Percentiles rank a stretch among this genome's conserved stretches.
Evolutionary conservation across 768 basidiomycete genomes (phyloP).

Genomic region (Rhodocollybia butyracea): DNA sequence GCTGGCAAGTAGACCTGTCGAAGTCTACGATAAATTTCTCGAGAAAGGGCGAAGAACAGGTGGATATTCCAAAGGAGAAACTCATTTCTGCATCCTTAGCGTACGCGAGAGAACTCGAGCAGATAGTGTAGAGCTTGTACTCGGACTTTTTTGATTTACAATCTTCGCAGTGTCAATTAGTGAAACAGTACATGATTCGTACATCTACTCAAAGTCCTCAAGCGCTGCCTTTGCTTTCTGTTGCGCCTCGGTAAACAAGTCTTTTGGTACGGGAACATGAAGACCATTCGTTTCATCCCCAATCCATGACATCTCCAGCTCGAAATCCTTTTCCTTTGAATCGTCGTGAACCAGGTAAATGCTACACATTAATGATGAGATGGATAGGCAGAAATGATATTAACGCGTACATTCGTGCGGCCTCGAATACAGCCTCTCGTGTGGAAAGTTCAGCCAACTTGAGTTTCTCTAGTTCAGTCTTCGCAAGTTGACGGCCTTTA

Average conservation of each 20-base stretch:
- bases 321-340: constrained; percentile 97
- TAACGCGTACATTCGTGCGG: constrained; percentile 83
- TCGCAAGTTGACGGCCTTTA: constrained; percentile 96
- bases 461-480: constrained; percentile 97
- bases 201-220: constrained; percentile 52
- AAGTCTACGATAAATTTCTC: constrained; percentile 72
- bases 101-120: constrained; percentile 87
- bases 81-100: constrained; percentile 73
- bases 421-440: constrained; percentile 86
- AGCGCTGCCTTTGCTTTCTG: constrained; percentile 82
- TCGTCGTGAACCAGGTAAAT: constrained; percentile 98
- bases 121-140: constrained; percentile 65
- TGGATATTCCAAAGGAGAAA: constrained; percentile 83
- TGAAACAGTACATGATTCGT: neutral
- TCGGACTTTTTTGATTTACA: constrained; percentile 10
- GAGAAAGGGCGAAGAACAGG: constrained; percentile 75
- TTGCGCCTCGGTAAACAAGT: constrained; percentile 83
- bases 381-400: neutral
- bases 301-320: constrained; percentile 97
- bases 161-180: neutral
- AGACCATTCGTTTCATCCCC: constrained; percentile 76
- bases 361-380: constrained; percentile 38
- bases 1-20: constrained; percentile 79
- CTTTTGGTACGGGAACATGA: constrained; percentile 83
- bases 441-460: constrained; percentile 76